These are phyloP conservation scores for Auxenochlorella pyrenoidosa DNA, from an alignment of 139 green algal genomes.

Conservation along the genomic window DNA sequence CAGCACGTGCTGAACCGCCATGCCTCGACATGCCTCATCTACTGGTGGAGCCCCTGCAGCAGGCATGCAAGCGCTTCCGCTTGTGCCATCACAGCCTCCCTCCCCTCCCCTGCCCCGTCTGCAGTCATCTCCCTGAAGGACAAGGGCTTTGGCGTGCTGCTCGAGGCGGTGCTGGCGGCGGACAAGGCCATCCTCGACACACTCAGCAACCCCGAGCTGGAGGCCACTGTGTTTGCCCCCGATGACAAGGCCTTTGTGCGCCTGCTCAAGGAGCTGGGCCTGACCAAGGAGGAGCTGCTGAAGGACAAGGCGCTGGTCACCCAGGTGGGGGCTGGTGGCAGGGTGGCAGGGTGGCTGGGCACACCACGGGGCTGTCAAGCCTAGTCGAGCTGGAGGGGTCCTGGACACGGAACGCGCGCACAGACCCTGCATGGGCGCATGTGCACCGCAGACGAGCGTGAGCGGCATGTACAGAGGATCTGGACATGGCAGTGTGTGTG, in stretches of 20 bases:
- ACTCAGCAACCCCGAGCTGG: not conserved
- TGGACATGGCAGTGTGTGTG: too few species aligned
- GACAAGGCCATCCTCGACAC: not conserved
- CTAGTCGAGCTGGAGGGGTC: too few species aligned
- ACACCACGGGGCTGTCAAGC: too few species aligned
- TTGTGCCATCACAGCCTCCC: not conserved
- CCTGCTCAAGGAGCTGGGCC: not conserved
- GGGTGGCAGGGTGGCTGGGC: too few species aligned
- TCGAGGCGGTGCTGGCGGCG: not conserved
- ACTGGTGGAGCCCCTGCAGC: too few species aligned
- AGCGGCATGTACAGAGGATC: too few species aligned
- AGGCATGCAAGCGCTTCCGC: not conserved
- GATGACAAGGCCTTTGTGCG: not conserved
- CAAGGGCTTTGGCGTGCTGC: not conserved
- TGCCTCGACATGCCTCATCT: too few species aligned
- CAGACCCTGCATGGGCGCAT: too few species aligned
- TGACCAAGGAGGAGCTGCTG: not conserved
- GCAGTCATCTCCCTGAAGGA: not conserved
- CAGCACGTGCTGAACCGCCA: not conserved
- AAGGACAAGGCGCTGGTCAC: not conserved
- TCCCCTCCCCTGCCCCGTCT: not conserved
- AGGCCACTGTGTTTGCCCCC: conserved; percentile 5
- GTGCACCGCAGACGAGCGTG: too few species aligned
- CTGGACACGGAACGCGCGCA: too few species aligned
- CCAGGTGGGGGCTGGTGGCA: not conserved